These are phyloP conservation scores for Fraxinus cuspidata DNA, from an alignment of 257 asterid species.

Conservation along the genomic window DNA sequence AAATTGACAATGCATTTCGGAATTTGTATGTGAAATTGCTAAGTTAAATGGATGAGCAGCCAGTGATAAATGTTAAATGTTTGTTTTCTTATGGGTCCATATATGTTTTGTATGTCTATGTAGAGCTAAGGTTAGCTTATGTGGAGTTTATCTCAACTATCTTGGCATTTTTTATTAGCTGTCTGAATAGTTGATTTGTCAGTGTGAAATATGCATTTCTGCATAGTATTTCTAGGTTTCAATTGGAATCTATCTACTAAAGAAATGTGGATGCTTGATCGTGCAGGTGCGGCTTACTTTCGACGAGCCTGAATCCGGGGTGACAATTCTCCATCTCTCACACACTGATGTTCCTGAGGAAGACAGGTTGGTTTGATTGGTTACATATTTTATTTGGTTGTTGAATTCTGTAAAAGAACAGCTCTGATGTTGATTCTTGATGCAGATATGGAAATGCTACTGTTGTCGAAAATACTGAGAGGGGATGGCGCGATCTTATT, in stretches of 20 bases:
- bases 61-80: neutral
- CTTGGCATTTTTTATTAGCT: neutral
- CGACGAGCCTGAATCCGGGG: slow-evolving; percentile 87
- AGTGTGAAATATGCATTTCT: neutral
- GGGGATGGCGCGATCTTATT: slow-evolving; percentile 95
- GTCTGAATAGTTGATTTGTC: neutral
- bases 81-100: neutral
- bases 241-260: neutral
- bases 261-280: neutral
- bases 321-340: slow-evolving; percentile 68
- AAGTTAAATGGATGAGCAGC: neutral
- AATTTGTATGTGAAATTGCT: neutral
- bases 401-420: neutral
- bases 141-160: neutral
- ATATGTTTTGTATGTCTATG: neutral
- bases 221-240: neutral
- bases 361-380: slow-evolving; percentile 63
- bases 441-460: slow-evolving; percentile 40
- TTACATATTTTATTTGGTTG: neutral
- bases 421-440: neutral
- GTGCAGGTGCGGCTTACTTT: slow-evolving; percentile 75
- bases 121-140: neutral
- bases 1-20: neutral
- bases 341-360: slow-evolving; percentile 89
- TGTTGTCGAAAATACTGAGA: slow-evolving; percentile 91